Percentiles rank a stretch among this genome's conserved stretches.
Conservation (phyloP, 2,329 filamentous ascomycete genomes). For the Microsporum canis region DNA sequence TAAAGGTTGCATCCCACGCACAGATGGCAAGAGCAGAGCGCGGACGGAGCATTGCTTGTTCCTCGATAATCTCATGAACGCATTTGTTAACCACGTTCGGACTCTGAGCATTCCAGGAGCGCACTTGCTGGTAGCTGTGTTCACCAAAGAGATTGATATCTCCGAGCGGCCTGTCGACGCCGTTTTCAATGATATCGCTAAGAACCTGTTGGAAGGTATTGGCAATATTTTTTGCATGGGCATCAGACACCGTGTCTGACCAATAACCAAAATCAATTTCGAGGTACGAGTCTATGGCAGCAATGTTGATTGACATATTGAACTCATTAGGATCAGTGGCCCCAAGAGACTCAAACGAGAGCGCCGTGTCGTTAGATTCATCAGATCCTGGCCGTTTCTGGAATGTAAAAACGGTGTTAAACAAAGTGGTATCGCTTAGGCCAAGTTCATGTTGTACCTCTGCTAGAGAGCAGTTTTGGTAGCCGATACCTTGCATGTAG, state of each 20-base stretch:
- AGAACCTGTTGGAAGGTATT: constrained; percentile 26
- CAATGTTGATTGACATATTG: constrained; percentile 12
- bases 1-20: constrained; percentile 24
- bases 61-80: constrained; percentile 28
- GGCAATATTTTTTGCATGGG: constrained; percentile 23
- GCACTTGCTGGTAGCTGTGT: constrained; percentile 23
- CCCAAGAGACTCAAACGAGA: constrained; percentile 10
- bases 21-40: constrained; percentile 18
- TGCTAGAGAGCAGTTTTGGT: constrained; percentile 42
- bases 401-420: constrained; percentile 35
- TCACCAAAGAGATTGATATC: constrained; percentile 24
- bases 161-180: constrained; percentile 15
- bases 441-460: constrained; percentile 36
- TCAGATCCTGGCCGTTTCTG: constrained; percentile 25
- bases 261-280: constrained; percentile 13
- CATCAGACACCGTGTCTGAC: constrained; percentile 29
- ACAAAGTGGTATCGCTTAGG: constrained; percentile 26
- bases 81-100: constrained; percentile 24
- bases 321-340: constrained; percentile 13
- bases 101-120: constrained; percentile 25
- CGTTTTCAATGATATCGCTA: constrained; percentile 18
- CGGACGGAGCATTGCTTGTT: constrained; percentile 26
- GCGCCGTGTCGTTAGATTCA: constrained; percentile 17
- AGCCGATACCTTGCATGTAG: constrained; percentile 36
- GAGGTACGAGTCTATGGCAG: constrained; percentile 9